Evolutionary conservation across 805 yeast species (phyloP).

Genomic region (Gaillardinia entomophila): DNA sequence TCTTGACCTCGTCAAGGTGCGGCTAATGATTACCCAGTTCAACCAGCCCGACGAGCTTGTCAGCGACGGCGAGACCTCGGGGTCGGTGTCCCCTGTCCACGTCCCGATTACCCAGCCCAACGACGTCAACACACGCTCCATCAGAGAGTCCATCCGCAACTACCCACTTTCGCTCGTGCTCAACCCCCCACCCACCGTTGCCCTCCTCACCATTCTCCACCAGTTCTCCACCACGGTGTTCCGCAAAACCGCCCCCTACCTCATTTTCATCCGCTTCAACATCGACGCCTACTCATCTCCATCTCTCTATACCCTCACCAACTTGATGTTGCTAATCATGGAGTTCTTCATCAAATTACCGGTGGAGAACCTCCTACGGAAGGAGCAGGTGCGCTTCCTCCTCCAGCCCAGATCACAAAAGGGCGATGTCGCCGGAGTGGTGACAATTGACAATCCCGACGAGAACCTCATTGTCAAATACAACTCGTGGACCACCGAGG

Average conservation of each 20-base stretch:
- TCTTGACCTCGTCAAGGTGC: constrained; percentile 72
- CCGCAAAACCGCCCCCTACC: constrained; percentile 60
- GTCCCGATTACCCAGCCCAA: not conserved
- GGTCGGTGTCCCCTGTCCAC: not conserved
- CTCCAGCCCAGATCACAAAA: constrained; percentile 30
- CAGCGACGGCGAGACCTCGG: not conserved
- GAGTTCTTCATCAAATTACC: constrained; percentile 80
- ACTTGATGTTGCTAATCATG: constrained; percentile 53
- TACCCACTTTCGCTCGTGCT: constrained; percentile 54
- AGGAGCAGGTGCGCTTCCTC: constrained; percentile 74
- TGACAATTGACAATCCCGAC: constrained; percentile 39
- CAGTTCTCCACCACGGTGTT: constrained; percentile 56
- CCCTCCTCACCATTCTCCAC: constrained; percentile 50
- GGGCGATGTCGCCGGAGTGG: constrained; percentile 30
- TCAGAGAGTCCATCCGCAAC: constrained; percentile 57
- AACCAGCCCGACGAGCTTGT: constrained; percentile 10
- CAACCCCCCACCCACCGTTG: constrained; percentile 44
- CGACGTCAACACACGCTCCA: constrained; percentile 47
- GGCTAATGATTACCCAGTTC: constrained; percentile 66
- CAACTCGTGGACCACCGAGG: constrained; percentile 43
- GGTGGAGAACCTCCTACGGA: constrained; percentile 74
- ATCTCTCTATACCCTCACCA: constrained; percentile 49
- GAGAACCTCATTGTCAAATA: constrained; percentile 51
- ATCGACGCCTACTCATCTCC: constrained; percentile 66
- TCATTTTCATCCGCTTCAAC: constrained; percentile 54